Evolutionary conservation across 176 grass and related monocot species (phyloP), one percentile per base, ranked within the genome.

Genomic region (Stipa capillata): DNA sequence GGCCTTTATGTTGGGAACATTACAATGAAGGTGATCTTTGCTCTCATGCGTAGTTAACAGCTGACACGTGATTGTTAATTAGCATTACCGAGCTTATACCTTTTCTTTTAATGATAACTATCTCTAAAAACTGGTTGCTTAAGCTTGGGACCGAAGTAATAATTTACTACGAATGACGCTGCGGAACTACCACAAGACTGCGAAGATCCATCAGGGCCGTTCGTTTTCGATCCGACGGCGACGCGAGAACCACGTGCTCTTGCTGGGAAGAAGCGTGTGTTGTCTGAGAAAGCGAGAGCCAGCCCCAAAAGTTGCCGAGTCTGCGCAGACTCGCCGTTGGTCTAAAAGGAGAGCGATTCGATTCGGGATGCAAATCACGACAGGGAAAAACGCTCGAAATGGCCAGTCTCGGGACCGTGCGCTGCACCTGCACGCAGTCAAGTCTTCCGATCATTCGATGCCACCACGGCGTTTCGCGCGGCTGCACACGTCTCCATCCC

Each of bases 361-460:
- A 41, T 13, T 28, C n/a, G 1, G 64, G 28, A 31, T 2, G 17
- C 36, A 66, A 43, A 24, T 33, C 12, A 14, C 28, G 55, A 52
- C 54, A 18, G 17, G 27, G 61, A 84, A 54, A 53, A 36, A 1
- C n/a, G n/a, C n/a, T n/a, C 8, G 80, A 52, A 82, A 20, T 54
- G 24, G 44, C 25, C 62, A 11, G 17, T 37, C 52, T 47, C 42
- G 48, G 66, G 50, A 28, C 62, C 39, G 62, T 61, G 49, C 43
- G 76, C 67, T n/a, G n/a, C n/a, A n/a, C n/a, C n/a, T n/a, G n/a
- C n/a, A 63, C 44, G 67, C 83, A 1, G 74, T 54, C 67, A 64
- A 28, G 82, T 40, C 63, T 37, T 4, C 25, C 21, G n/a, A n/a
- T n/a, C n/a, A n/a, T n/a, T n/a, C n/a, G n/a, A n/a, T n/a, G 20